Base-by-base conservation (phyloP, 768 basidiomycete genomes). In the Suillus placidus region DNA sequence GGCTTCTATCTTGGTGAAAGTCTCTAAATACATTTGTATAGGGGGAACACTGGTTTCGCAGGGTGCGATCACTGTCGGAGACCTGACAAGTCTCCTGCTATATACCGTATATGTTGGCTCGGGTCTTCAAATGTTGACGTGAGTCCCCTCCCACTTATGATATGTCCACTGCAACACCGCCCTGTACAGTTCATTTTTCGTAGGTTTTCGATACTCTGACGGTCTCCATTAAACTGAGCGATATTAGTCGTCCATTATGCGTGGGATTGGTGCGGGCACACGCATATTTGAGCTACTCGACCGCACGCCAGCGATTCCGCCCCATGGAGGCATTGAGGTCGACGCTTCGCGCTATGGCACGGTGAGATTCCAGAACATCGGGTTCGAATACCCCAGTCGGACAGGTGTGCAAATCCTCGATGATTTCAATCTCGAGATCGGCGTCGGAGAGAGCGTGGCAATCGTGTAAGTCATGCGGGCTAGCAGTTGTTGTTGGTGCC, bases 201-300 rank as follows among this genome's bases (percentile, higher is more conserved):
- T 81, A 75, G 67, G 77, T 76, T 47, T 66, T 71, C 13, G 35
- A 34, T 49, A 35, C 9, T 67, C n/a, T 43, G 38, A 16, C 14
- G 10, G 20, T 16, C 8, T 51, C 51, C 6, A 35, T 47, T 10
- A 16, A 26, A 67, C 32, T 69, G 60, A 23, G 42, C 32, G 38
- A 52, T 35, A 23, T 34, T 68, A 94, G 92, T 87, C 93, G 12
- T 95, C 94, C 47, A 89, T 99, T 63, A 99, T 99, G 97, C 94
- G 94, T 62, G 97, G 94, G 62, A 88, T 98, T 60, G 97, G 97
- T 64, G 96, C 97, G 1, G 94, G 94, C 20, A 85, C 87, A 0
- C 91, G 97, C 26, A 90, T 98, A n/a, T 99, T 99, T 76, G 94
- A 96, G 68, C 86, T 99, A 18, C 81, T 98, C 12, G 94, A 94